Evolutionary conservation across 2,329 filamentous ascomycete genomes (phyloP).

Genomic region (Verticillium nonalfalfae): DNA sequence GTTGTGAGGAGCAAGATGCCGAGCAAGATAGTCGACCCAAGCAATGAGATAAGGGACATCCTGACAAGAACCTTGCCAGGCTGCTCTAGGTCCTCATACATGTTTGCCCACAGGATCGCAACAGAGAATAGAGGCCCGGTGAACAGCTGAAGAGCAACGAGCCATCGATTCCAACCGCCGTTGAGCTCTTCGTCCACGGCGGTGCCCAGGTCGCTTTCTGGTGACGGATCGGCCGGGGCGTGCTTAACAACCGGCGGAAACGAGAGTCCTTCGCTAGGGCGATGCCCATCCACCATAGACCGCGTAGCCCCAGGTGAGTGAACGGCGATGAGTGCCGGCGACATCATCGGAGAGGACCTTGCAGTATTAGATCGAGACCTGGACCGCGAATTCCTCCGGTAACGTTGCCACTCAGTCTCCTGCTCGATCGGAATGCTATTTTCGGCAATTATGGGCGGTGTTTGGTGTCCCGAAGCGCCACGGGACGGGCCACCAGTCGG

Average conservation of each 20-base stretch:
- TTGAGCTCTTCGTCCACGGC: constrained; percentile 26
- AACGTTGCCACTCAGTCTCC: constrained; percentile 55
- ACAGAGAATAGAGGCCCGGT: constrained; percentile 80
- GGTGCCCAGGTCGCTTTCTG: constrained; percentile 12
- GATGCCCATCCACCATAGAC: not conserved
- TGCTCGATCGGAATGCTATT: constrained; percentile 19
- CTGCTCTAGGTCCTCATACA: constrained; percentile 49
- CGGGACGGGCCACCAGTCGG: not conserved
- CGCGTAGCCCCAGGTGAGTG: constrained; percentile 8
- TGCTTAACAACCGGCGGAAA: not conserved
- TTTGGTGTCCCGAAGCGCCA: not conserved
- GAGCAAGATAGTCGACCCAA: constrained; percentile 63
- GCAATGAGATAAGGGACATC: constrained; percentile 57
- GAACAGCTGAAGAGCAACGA: constrained; percentile 78
- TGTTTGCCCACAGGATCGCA: constrained; percentile 68
- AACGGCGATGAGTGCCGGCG: constrained; percentile 22
- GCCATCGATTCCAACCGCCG: constrained; percentile 83
- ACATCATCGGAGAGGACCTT: constrained; percentile 19
- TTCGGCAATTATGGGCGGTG: constrained; percentile 1
- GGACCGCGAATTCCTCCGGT: constrained; percentile 40
- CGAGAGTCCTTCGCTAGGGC: not conserved
- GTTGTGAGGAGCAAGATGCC: constrained; percentile 63
- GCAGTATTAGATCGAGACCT: constrained; percentile 15
- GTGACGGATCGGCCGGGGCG: not conserved
- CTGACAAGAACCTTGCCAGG: constrained; percentile 45